phyloP scores from a whole-genome alignment of 768 basidiomycete species.

The Tremella yokohamensis region DNA sequence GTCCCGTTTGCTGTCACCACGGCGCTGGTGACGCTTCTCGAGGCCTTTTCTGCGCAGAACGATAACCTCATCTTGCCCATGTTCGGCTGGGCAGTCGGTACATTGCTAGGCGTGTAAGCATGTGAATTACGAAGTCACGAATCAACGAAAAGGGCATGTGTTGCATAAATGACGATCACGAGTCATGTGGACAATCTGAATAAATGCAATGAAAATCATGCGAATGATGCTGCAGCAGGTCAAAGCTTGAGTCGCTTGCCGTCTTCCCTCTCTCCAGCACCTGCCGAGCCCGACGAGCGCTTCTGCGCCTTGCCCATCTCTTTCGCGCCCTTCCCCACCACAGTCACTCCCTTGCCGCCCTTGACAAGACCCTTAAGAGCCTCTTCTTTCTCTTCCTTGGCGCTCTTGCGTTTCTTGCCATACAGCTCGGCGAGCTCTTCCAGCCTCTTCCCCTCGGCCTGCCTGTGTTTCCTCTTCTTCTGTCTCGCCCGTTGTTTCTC shows the following conservation, averaged over 20 bases:
- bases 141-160: too few species aligned
- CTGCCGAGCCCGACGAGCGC: slow-evolving; percentile 8
- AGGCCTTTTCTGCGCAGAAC: slow-evolving; percentile 91
- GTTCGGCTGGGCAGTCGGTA: slow-evolving; percentile 87
- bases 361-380: slow-evolving; percentile 81
- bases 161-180: too few species aligned
- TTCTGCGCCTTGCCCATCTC: slow-evolving; percentile 30
- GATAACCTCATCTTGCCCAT: slow-evolving; percentile 96
- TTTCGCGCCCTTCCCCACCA: slow-evolving; percentile 46
- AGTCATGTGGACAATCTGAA: too few species aligned
- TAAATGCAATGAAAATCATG: too few species aligned
- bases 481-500: slow-evolving; percentile 69
- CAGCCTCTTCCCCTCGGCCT: slow-evolving; percentile 66
- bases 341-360: slow-evolving; percentile 55
- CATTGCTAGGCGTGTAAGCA: slow-evolving; percentile 57
- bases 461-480: slow-evolving; percentile 54
- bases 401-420: slow-evolving; percentile 43
- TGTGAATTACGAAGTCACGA: background rate
- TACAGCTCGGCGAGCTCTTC: slow-evolving; percentile 66
- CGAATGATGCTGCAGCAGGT: background rate
- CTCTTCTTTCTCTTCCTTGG: slow-evolving; percentile 78
- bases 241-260: slow-evolving; percentile 3
- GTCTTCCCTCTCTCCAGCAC: background rate
- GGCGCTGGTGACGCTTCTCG: slow-evolving; percentile 67
- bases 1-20: slow-evolving; percentile 64